These are phyloP conservation scores for Wilcoxina mikolae DNA, from an alignment of 495 filamentous ascomycete genomes.

Conservation along the genomic window DNA sequence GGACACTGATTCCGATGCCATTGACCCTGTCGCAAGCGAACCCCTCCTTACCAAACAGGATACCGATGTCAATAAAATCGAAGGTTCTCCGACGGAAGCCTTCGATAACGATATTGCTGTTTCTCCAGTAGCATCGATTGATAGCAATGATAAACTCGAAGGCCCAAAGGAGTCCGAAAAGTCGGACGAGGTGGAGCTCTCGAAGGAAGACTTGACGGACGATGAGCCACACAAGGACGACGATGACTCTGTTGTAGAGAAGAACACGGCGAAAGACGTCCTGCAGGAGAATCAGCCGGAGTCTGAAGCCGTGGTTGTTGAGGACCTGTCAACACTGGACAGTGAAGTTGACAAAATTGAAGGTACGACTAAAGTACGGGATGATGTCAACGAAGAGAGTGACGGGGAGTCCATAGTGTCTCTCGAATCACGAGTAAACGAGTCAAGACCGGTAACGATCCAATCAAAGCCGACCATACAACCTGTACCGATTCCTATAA, in stretches of 20 bases:
- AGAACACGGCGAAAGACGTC: not conserved
- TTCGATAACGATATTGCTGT: not conserved
- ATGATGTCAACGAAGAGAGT: constrained; percentile 11
- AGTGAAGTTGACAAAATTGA: constrained; percentile 6
- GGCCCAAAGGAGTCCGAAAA: not conserved
- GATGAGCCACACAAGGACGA: not conserved
- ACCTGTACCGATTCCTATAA: not conserved
- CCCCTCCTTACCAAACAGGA: not conserved
- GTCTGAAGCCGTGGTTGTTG: not conserved
- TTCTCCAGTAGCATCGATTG: not conserved
- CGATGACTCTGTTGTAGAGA: not conserved
- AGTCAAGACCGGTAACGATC: constrained; percentile 26
- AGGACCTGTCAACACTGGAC: not conserved
- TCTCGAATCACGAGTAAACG: constrained; percentile 19
- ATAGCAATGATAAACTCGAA: not conserved
- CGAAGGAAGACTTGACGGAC: not conserved
- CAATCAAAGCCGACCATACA: constrained; percentile 5
- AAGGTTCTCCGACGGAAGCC: not conserved
- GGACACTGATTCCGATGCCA: not conserved
- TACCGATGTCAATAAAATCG: not conserved
- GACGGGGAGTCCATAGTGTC: constrained; percentile 13
- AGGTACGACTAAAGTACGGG: constrained; percentile 12
- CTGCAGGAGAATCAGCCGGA: not conserved
- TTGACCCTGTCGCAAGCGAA: not conserved
- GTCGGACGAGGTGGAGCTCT: not conserved